Conservation (phyloP, 2,329 filamentous ascomycete species). For the Reticulascus tulasneorum region DNA sequence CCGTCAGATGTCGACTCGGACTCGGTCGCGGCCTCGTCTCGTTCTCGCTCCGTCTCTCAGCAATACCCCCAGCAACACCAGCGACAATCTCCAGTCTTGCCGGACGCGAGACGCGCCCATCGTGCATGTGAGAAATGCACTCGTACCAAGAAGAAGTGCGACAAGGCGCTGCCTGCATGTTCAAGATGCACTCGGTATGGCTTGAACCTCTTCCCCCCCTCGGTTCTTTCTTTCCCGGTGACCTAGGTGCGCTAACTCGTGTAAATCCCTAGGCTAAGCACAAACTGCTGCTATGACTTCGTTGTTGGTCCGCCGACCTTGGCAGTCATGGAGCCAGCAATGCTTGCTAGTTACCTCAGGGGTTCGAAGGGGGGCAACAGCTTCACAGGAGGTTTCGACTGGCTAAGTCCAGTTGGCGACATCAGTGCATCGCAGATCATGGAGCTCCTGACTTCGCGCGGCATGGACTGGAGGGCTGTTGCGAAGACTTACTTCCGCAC, state of each 20-base stretch:
- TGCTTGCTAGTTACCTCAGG: too few relatives aligned
- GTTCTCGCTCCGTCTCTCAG: too few relatives aligned
- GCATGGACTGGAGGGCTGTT: slow-evolving; percentile 32
- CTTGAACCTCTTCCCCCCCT: slow-evolving; percentile 1
- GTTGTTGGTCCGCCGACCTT: slow-evolving; percentile 31
- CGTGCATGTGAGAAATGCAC: slow-evolving; percentile 34
- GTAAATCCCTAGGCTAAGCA: slow-evolving; percentile 10
- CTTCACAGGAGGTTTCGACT: slow-evolving; percentile 11
- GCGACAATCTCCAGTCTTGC: too few relatives aligned
- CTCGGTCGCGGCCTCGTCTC: too few relatives aligned
- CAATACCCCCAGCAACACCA: too few relatives aligned
- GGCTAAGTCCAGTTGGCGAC: slow-evolving; percentile 27
- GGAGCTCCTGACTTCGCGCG: slow-evolving; percentile 29
- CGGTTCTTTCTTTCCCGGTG: slow-evolving; percentile 1
- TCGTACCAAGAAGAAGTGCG: slow-evolving; percentile 33
- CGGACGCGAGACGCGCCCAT: slow-evolving; percentile 26
- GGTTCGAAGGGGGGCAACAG: slow-evolving; percentile 17
- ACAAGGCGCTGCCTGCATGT: slow-evolving; percentile 31
- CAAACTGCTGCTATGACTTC: slow-evolving; percentile 31
- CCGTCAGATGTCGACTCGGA: slow-evolving; percentile 10
- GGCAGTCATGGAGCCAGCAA: slow-evolving; percentile 24
- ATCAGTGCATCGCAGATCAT: slow-evolving; percentile 34
- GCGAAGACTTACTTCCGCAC: slow-evolving; percentile 34
- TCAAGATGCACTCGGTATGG: slow-evolving; percentile 29
- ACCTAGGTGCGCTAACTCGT: slow-evolving; percentile 19